phyloP scores from a whole-genome alignment of 441 rosid species.

The Syzygium malaccense region DNA sequence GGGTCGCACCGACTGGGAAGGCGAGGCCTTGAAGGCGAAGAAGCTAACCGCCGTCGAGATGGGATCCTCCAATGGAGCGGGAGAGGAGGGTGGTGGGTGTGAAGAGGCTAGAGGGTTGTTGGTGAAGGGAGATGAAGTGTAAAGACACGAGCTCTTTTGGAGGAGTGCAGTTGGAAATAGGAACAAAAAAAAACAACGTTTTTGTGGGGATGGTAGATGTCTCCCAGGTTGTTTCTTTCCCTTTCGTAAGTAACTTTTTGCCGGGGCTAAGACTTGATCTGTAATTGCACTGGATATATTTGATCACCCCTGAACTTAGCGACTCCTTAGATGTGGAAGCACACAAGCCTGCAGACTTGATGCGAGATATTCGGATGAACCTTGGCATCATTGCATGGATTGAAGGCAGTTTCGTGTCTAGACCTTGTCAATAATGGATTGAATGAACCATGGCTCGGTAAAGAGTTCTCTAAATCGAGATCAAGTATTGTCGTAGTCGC shows the following conservation, averaged over 20 bases:
- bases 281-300: not conserved
- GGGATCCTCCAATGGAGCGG: conserved; percentile 15
- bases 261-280: not conserved
- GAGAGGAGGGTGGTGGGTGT: not conserved
- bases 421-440: not conserved
- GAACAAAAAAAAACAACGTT: not conserved
- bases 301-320: not conserved
- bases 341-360: not conserved
- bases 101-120: conserved; percentile 45
- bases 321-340: not conserved
- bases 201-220: not conserved
- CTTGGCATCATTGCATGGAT: not conserved
- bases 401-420: not conserved
- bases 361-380: not conserved
- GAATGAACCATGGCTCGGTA: not conserved
- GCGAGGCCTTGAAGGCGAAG: conserved; percentile 63
- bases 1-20: conserved; percentile 76
- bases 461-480: not conserved
- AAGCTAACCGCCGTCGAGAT: conserved; percentile 47
- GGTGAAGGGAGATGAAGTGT: conserved; percentile 24
- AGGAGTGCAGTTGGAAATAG: not conserved
- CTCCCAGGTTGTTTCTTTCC: not conserved
- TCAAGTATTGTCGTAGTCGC: not conserved
- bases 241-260: not conserved
- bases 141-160: not conserved